Evolutionary conservation across 768 basidiomycete genomes (phyloP).

Genomic region (Pleurotus djamor): DNA sequence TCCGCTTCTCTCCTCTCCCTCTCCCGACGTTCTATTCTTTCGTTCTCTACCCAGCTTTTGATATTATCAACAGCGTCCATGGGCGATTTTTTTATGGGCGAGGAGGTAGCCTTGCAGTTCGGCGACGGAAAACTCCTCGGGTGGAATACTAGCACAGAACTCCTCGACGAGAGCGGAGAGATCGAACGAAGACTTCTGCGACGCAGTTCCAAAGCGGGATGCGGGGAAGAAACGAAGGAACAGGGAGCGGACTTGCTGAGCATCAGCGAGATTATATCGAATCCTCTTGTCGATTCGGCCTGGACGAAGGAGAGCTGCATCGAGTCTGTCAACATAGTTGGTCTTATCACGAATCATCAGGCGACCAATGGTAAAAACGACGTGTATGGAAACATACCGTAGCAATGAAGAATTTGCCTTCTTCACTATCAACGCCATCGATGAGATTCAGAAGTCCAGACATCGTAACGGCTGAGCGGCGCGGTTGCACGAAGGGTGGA

Average conservation of each 20-base stretch:
- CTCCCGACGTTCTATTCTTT: conserved; percentile 13
- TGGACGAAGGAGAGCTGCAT: conserved; percentile 55
- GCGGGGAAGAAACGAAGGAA: conserved; percentile 45
- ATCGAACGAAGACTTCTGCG: too few species aligned
- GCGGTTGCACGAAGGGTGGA: neutral
- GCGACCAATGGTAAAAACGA: conserved; percentile 62
- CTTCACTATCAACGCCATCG: conserved; percentile 60
- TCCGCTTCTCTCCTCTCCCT: conserved; percentile 16
- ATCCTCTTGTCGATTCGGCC: conserved; percentile 56
- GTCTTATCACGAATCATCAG: conserved; percentile 29
- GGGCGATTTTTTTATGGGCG: conserved; percentile 18
- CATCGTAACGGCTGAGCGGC: conserved; percentile 39
- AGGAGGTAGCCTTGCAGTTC: conserved; percentile 45
- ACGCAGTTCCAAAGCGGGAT: neutral
- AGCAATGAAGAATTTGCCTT: conserved; percentile 60
- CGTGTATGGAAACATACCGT: conserved; percentile 97
- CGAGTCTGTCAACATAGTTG: conserved; percentile 53
- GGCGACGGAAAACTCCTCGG: conserved; percentile 34
- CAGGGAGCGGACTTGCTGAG: conserved; percentile 41
- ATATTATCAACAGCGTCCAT: conserved; percentile 14
- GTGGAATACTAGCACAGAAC: conserved; percentile 31
- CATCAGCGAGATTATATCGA: conserved; percentile 46
- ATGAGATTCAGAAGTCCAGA: conserved; percentile 57
- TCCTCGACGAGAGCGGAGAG: conserved; percentile 12
- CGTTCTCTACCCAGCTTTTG: conserved; percentile 28